Evolutionary conservation across 805 yeast genomes (phyloP), one percentile per base, ranked within the genome.

Genomic region (Pichia californica): DNA sequence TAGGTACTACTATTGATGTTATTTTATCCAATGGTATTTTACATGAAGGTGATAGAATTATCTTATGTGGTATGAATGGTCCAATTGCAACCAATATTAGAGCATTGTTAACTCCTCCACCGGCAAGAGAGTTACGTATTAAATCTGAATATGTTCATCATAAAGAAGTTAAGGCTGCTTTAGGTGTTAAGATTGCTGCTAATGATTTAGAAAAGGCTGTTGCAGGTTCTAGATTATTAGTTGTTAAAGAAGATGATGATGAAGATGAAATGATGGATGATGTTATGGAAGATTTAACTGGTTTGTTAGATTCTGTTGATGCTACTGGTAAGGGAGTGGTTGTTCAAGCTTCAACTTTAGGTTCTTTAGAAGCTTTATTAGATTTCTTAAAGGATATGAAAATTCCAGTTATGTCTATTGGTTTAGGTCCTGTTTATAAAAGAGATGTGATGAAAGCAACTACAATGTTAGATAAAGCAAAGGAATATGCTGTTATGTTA

Each of bases 111-210:
- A 93, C 99, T 2, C 99, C 99, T 25, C 99, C 95, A 53, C 99
- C 99, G 13, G 70, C 95, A 43, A 81, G 97, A 61, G 99, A 93
- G 66, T 71, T 93, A 66, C 88, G 99, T 68, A 75, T 93, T 66
- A 93, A 93, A 66, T 85, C 96, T n/a, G 96, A 88, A 54, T 93
- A 93, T 63, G 78, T 89, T 40, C 99, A 94, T 63, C 93, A 88
- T 69, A 93, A 93, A 64, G 95, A 91, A 68, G 98, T 93, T 47
- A 93, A 91, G 71, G 99, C 99, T 23, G 99, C 99, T 31, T 75
- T 93, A 54, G 99, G 99, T 78, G 97, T 93, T 45, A 89, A 93
- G 76, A 88, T 93, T 63, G 94, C 98, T 44, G 99, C 99, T 32
- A 87, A 87, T 62, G 99, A 93, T 62, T 77, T 93, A 55, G 99